Base-by-base conservation (phyloP, 1,139 yeast genomes). In the Lodderomyces orthopsilosis region DNA sequence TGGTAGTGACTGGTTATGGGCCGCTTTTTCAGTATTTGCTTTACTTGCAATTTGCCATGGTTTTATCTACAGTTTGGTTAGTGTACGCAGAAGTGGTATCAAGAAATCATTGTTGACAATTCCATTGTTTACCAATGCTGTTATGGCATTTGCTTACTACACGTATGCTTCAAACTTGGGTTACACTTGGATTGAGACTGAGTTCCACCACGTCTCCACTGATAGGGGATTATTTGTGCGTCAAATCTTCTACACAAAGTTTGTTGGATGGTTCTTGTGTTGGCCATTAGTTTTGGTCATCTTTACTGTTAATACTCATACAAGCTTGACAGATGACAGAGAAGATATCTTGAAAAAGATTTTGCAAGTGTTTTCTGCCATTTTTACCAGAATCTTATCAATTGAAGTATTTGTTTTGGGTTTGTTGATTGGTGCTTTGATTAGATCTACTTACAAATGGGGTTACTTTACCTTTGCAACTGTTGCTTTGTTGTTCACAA, bases 1-100 rank as follows among this genome's bases (percentile, higher is more conserved):
- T 51, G 89, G 89, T 54, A 79, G 86, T 6, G 78, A 79, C 58
- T 83, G 87, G 87, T 69, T 79, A 51, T 83, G 88, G 88, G 77
- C 89, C 1, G 85, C 70, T 15, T 81, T 83, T 54, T 59, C 79
- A 2, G 49, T 69, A 10, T 78, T 81, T 56, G 70, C 72, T 12
- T 44, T 74, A 2, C 58, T 74, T 8, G 59, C 81, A 12, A 43
- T 81, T 19, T 54, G 60, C 36, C 75, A 77, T 54, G 68, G 69
- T 9, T 60, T 58, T 23, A 51, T 70, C 32, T 72, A 71, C 48
- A 65, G 67, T 41, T 61, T 65, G 37, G 66, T 74, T 38, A 69
- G 67, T 41, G 57, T 68, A 18, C 57, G 60, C 45, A 70, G 61
- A 43, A 52, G 57, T 35, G 58, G 63, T 1, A 49, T 68, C 41